phyloP scores from a whole-genome alignment of 2,329 filamentous ascomycete species.

The Hymenoscyphus linearis region DNA sequence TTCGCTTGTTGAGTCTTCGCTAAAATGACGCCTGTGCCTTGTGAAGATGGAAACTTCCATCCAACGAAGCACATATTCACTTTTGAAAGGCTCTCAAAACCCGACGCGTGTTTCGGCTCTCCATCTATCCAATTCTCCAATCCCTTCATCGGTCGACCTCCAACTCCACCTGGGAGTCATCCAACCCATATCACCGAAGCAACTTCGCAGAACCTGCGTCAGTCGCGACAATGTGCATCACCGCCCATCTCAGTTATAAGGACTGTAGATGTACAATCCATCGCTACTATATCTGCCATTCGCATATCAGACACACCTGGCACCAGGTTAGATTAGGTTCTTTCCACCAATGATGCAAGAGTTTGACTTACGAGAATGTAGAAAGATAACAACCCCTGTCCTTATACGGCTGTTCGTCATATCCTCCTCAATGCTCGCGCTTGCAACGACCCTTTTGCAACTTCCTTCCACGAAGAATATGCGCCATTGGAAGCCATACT shows the following conservation, averaged over 20 bases:
- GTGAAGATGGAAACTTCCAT: too few species aligned
- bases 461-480: background rate
- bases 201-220: background rate
- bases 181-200: background rate
- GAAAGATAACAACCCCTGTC: background rate
- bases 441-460: background rate
- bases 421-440: background rate
- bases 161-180: background rate
- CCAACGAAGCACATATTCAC: too few species aligned
- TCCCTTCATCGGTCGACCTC: background rate
- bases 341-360: too few species aligned
- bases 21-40: too few species aligned
- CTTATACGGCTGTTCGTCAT: background rate
- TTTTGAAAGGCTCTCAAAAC: background rate
- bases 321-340: background rate
- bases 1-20: too few species aligned
- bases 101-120: background rate
- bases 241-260: background rate
- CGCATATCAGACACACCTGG: background rate
- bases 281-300: background rate
- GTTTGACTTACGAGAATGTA: too few species aligned
- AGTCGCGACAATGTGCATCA: background rate
- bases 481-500: background rate
- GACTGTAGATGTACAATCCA: background rate
- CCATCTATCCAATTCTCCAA: background rate